Conservation (phyloP, 306 rosid species). For the Benincasa hispida region DNA sequence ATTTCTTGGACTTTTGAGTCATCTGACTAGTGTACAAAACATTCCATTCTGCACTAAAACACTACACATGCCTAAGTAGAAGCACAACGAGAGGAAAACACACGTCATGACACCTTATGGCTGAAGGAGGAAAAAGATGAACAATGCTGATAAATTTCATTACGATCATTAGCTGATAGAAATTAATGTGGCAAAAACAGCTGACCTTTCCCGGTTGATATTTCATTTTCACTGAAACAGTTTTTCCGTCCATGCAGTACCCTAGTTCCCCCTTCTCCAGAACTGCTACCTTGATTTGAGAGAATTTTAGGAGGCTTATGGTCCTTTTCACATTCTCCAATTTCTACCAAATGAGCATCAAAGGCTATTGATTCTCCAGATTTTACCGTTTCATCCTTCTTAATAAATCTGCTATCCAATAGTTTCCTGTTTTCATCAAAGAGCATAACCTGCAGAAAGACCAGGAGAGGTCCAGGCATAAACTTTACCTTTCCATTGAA, state of each 20-base stretch:
- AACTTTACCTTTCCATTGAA: background rate
- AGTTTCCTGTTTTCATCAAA: slow-evolving; percentile 47
- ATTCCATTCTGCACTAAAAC: slow-evolving; percentile 19
- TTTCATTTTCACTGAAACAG: background rate
- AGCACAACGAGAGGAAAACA: background rate
- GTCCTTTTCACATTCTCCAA: slow-evolving; percentile 45
- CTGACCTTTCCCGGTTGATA: slow-evolving; percentile 4
- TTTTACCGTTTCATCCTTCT: slow-evolving; percentile 47
- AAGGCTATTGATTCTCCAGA: slow-evolving; percentile 48
- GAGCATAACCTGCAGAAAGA: slow-evolving; percentile 42
- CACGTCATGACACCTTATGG: background rate
- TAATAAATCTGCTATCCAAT: slow-evolving; percentile 53
- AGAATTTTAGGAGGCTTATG: slow-evolving; percentile 22
- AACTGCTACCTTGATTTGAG: slow-evolving; percentile 20
- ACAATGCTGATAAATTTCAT: background rate
- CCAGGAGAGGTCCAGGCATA: background rate
- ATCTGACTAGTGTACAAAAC: slow-evolving; percentile 20
- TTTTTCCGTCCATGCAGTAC: slow-evolving; percentile 19
- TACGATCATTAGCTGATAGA: background rate
- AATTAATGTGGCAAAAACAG: background rate
- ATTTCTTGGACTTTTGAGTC: slow-evolving; percentile 22
- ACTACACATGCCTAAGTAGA: background rate
- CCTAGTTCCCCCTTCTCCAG: slow-evolving; percentile 15
- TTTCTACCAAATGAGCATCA: slow-evolving; percentile 56
- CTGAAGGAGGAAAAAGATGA: background rate